phyloP scores from a whole-genome alignment of 108 stramenopile species.

The Thalassiosira profunda region DNA sequence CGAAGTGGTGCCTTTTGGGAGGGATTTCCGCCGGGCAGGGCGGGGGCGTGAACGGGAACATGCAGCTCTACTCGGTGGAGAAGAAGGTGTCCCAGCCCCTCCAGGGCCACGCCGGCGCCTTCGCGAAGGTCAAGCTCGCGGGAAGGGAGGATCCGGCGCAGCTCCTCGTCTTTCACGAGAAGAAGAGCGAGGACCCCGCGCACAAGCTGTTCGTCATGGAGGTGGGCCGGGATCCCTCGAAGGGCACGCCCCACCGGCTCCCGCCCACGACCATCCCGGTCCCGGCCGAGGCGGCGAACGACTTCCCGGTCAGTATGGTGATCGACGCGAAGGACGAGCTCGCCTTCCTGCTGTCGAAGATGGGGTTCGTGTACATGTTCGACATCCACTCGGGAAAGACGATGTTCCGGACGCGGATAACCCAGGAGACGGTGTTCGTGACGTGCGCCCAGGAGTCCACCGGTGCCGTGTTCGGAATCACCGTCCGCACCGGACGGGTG shows the following conservation, averaged over 20 bases:
- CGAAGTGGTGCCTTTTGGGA: slow-evolving; percentile 97
- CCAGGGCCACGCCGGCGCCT: slow-evolving; percentile 95
- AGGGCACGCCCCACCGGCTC: slow-evolving; percentile 92
- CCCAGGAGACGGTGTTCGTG: slow-evolving; percentile 96
- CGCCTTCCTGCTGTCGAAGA: slow-evolving; percentile 97
- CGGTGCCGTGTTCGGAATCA: slow-evolving; percentile 94
- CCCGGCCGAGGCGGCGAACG: slow-evolving; percentile 94
- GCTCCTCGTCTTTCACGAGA: slow-evolving; percentile 97
- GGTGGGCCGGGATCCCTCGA: slow-evolving; percentile 96
- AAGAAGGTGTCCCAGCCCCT: slow-evolving; percentile 97
- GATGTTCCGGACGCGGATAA: slow-evolving; percentile 96
- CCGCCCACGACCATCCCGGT: slow-evolving; percentile 93
- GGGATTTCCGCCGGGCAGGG: slow-evolving; percentile 92
- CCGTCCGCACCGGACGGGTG: slow-evolving; percentile 95
- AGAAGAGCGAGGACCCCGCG: slow-evolving; percentile 87
- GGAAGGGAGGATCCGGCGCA: slow-evolving; percentile 94
- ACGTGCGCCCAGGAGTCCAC: slow-evolving; percentile 86
- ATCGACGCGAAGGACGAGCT: slow-evolving; percentile 92
- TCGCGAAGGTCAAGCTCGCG: slow-evolving; percentile 86
- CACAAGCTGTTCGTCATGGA: slow-evolving; percentile 97
- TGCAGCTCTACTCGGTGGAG: slow-evolving; percentile 98
- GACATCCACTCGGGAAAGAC: slow-evolving; percentile 97
- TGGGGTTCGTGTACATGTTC: slow-evolving; percentile 98
- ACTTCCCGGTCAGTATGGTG: slow-evolving; percentile 97
- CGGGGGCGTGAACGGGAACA: slow-evolving; percentile 89